Conservation (phyloP, 2,329 filamentous ascomycete species). For the Cylindrodendrum hubeiense region DNA sequence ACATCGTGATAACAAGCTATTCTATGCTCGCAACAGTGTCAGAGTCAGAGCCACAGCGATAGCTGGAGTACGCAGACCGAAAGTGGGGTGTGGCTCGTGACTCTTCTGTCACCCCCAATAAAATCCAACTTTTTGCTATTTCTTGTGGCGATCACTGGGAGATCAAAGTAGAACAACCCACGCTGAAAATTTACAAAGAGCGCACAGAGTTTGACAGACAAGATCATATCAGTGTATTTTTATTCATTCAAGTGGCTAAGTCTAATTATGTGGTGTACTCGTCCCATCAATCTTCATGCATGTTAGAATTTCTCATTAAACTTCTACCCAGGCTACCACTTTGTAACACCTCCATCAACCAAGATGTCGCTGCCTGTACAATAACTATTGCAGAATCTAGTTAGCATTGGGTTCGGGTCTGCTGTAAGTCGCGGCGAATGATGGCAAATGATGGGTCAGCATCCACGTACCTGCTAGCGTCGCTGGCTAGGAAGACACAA, state of each 20-base stretch:
- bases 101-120: too few species aligned
- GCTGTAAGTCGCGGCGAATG: too few species aligned
- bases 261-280: too few species aligned
- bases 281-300: neutral
- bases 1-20: too few species aligned
- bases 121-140: neutral
- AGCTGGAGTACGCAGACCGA: too few species aligned
- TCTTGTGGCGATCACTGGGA: too few species aligned
- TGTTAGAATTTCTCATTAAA: neutral
- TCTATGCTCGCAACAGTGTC: too few species aligned
- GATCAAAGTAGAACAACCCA: neutral
- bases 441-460: too few species aligned
- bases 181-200: too few species aligned
- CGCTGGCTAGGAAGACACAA: slow-evolving; percentile 61
- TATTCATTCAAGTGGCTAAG: neutral
- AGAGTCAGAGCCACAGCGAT: too few species aligned
- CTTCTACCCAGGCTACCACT: slow-evolving; percentile 46
- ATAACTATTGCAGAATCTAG: slow-evolving; percentile 37
- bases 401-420: neutral
- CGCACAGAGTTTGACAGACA: neutral
- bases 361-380: slow-evolving; percentile 59
- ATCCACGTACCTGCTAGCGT: slow-evolving; percentile 58
- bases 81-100: too few species aligned
- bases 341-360: slow-evolving; percentile 58
- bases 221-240: too few species aligned